A percentile compares a stretch with the other conserved stretches of the same genome.
These are phyloP conservation scores for Cyclotella baltica DNA, from an alignment of 108 stramenopile species.

Conservation along the genomic window DNA sequence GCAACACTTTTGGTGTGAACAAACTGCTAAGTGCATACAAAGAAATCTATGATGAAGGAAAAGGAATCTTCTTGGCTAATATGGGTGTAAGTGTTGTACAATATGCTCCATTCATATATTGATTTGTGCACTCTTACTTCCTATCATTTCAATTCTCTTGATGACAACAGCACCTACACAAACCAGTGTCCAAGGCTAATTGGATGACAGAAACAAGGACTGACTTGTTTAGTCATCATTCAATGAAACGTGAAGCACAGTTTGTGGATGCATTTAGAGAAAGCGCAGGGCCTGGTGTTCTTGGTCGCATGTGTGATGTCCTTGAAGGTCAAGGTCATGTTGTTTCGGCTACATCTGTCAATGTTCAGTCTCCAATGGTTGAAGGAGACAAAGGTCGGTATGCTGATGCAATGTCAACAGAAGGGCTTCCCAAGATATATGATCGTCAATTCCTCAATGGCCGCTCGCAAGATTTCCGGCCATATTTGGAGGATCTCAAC, in stretches of 20 bases:
- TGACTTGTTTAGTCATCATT: conserved; percentile 45
- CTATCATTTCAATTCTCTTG: not conserved
- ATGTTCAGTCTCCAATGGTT: conserved; percentile 27
- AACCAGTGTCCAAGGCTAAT: conserved; percentile 46
- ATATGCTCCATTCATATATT: too few species aligned
- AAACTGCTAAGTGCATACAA: conserved; percentile 35
- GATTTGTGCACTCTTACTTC: not conserved
- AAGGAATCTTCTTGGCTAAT: conserved; percentile 54
- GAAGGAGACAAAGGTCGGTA: conserved; percentile 43
- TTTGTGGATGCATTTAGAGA: conserved; percentile 51
- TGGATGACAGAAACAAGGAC: conserved; percentile 51
- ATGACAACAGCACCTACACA: conserved; percentile 38
- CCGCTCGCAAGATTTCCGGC: conserved; percentile 17
- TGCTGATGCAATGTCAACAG: conserved; percentile 35
- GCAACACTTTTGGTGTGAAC: conserved; percentile 59
- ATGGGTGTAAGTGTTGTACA: conserved; percentile 42
- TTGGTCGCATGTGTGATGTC: conserved; percentile 52
- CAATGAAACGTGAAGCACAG: conserved; percentile 39
- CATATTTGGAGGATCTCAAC: conserved; percentile 29
- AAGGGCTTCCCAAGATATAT: conserved; percentile 34
- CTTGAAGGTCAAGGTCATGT: conserved; percentile 44
- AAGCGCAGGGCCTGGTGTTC: conserved; percentile 45
- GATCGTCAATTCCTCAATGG: conserved; percentile 42
- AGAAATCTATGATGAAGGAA: conserved; percentile 54
- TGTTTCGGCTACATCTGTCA: conserved; percentile 39